Conservation (phyloP, 257 asterid genomes). For the Fraxinus excelsior region DNA sequence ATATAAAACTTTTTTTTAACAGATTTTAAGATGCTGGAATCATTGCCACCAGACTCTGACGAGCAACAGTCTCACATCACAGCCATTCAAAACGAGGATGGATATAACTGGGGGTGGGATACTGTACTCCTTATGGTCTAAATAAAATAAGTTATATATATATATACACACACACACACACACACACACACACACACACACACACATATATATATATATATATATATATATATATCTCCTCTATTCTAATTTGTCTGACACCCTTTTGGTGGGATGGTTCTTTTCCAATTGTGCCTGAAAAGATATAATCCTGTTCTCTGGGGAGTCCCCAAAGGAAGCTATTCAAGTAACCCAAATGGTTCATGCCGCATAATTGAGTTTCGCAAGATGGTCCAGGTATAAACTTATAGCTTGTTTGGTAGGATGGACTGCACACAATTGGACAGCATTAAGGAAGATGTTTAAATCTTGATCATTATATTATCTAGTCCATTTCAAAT, state of each 20-base stretch:
- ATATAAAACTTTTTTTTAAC: constrained; percentile 25
- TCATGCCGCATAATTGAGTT: constrained; percentile 75
- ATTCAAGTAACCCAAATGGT: constrained; percentile 81
- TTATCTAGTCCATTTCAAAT: not conserved
- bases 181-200: too few species aligned
- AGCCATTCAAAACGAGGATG: constrained; percentile 78
- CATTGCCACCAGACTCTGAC: constrained; percentile 83
- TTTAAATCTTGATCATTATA: not conserved
- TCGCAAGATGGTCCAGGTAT: constrained; percentile 95
- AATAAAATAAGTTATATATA: not conserved
- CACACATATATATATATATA: not conserved
- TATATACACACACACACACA: too few species aligned
- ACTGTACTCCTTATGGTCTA: constrained; percentile 21
- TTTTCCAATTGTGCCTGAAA: constrained; percentile 33
- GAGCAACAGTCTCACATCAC: constrained; percentile 83
- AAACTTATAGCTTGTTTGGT: not conserved
- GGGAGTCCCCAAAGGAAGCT: constrained; percentile 99
- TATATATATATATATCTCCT: not conserved
- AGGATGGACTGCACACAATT: not conserved
- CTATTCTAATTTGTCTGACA: constrained; percentile 10
- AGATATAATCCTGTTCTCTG: constrained; percentile 94
- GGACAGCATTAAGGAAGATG: not conserved
- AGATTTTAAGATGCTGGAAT: constrained; percentile 73
- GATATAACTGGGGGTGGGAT: constrained; percentile 94
- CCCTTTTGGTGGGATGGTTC: constrained; percentile 27